A percentile compares a stretch with the other conserved stretches of the same genome.
phyloP scores from a whole-genome alignment of 116 monocot species.

The Phalaenopsis hybrid region DNA sequence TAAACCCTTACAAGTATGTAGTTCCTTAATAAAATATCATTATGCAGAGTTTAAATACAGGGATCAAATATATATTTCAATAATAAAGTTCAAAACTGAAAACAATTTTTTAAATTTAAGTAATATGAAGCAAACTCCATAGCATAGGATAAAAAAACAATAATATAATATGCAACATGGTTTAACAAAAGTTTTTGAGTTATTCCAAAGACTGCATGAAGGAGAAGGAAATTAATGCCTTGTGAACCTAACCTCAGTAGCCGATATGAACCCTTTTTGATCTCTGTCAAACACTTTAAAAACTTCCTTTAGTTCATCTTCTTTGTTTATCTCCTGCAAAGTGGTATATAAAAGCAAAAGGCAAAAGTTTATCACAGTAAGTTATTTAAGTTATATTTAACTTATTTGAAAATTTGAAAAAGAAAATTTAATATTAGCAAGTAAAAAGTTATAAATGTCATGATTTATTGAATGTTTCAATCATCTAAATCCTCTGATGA shows the following conservation, averaged over 20 bases:
- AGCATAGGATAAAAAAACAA: neutral
- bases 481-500: neutral
- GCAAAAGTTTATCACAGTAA: neutral
- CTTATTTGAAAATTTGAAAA: neutral
- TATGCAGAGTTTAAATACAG: no score
- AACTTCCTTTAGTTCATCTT: slow-evolving; percentile 25
- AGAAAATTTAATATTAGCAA: neutral
- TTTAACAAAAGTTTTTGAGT: neutral
- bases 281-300: slow-evolving; percentile 30
- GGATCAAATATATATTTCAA: no score
- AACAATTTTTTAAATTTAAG: no score
- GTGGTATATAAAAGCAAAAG: neutral
- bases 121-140: neutral
- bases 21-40: no score
- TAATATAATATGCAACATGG: neutral
- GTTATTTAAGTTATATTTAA: neutral
- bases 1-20: no score
- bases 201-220: neutral
- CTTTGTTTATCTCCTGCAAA: slow-evolving; percentile 15
- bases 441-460: neutral
- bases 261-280: slow-evolving; percentile 23
- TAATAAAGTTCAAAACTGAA: no score
- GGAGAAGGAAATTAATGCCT: neutral
- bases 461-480: neutral
- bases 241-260: slow-evolving; percentile 16